phyloP scores from a whole-genome alignment of 306 rosid species.

The Cicer judaicum region DNA sequence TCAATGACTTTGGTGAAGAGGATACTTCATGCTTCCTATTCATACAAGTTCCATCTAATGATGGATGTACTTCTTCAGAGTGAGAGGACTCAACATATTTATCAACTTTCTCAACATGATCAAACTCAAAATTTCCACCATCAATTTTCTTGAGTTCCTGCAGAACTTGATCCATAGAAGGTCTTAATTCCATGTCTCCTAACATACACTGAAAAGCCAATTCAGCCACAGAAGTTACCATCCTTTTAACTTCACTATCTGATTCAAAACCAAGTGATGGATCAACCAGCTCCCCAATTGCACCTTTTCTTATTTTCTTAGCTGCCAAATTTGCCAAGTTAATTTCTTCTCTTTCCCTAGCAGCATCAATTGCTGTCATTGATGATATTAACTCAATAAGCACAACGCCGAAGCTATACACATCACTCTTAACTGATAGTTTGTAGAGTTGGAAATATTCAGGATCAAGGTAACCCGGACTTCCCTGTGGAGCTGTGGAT shows the following conservation, averaged over 20 bases:
- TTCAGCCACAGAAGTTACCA: constrained; percentile 59
- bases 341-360: constrained; percentile 66
- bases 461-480: constrained; percentile 80
- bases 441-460: constrained; percentile 69
- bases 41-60: constrained; percentile 39
- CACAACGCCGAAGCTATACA: constrained; percentile 77
- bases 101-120: constrained; percentile 28
- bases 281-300: constrained; percentile 59
- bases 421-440: constrained; percentile 79
- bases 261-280: constrained; percentile 61
- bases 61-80: constrained; percentile 20
- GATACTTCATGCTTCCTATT: constrained; percentile 33
- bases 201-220: constrained; percentile 76
- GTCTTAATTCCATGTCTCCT: constrained; percentile 69
- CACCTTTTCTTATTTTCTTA: constrained; percentile 53
- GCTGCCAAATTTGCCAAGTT: constrained; percentile 61
- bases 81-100: constrained; percentile 3
- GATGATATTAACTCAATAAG: constrained; percentile 75
- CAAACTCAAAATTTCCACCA: constrained; percentile 42
- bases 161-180: constrained; percentile 69
- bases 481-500: constrained; percentile 84
- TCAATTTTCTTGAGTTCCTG: constrained; percentile 53
- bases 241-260: constrained; percentile 52
- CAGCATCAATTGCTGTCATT: constrained; percentile 64
- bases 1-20: constrained; percentile 54